A percentile compares a stretch with the other conserved stretches of the same genome.
phyloP scores from a whole-genome alignment of 2,329 filamentous ascomycete genomes.

The Xylariaceae sp. region DNA sequence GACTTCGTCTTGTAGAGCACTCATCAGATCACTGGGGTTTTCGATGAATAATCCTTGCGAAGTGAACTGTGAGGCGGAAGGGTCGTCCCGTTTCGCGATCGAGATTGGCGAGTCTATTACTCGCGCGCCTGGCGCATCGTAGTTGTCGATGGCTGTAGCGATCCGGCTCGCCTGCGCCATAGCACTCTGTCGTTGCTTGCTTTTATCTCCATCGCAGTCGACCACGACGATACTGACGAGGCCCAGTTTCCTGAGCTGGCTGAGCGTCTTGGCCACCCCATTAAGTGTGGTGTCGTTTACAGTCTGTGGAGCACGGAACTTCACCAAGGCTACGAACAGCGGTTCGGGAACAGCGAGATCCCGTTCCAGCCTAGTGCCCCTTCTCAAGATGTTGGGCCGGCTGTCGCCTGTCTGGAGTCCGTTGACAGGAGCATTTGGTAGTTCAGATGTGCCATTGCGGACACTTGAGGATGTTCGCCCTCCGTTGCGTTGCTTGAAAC shows the following conservation, averaged over 20 bases:
- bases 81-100: conserved; percentile 26
- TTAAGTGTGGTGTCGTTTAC: conserved; percentile 63
- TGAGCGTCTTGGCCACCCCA: conserved; percentile 77
- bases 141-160: conserved; percentile 66
- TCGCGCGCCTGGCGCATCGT: conserved; percentile 62
- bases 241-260: conserved; percentile 76
- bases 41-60: conserved; percentile 36
- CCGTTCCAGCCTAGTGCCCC: conserved; percentile 34
- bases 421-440: conserved; percentile 5
- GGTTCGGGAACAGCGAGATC: conserved; percentile 36
- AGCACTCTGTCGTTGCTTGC: conserved; percentile 39
- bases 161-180: conserved; percentile 66
- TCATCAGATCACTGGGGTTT: conserved; percentile 52
- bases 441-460: conserved; percentile 3
- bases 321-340: conserved; percentile 75
- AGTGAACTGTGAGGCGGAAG: conserved; percentile 29
- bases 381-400: conserved; percentile 3
- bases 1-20: conserved; percentile 60
- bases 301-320: conserved; percentile 68
- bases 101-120: conserved; percentile 56
- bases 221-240: conserved; percentile 78
- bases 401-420: conserved; percentile 2
- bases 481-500: conserved; percentile 27
- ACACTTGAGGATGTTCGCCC: conserved; percentile 23
- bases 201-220: conserved; percentile 52